These are phyloP conservation scores for Hyphodiscus hymeniophilus DNA, from an alignment of 495 filamentous ascomycete species.

Conservation along the genomic window DNA sequence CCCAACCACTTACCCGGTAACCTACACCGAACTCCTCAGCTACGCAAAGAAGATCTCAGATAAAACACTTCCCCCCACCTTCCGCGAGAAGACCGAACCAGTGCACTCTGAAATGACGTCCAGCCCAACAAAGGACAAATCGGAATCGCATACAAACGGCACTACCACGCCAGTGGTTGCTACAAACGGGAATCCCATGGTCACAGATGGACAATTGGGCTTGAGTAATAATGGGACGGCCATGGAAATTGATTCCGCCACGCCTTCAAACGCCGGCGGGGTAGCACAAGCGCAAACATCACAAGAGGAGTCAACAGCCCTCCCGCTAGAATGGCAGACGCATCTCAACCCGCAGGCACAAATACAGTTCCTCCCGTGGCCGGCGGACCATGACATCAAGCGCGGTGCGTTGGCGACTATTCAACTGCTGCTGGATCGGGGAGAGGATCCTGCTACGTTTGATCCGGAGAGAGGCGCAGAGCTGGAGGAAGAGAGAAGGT, in stretches of 20 bases:
- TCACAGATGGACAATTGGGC: background rate
- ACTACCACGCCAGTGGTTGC: constrained; percentile 12
- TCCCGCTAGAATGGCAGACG: constrained; percentile 1
- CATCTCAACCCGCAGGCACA: constrained; percentile 16
- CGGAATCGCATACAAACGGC: constrained; percentile 19
- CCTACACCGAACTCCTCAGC: constrained; percentile 56
- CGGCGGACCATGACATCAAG: constrained; percentile 52
- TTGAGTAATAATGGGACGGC: constrained; percentile 2
- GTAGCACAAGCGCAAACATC: constrained; percentile 6
- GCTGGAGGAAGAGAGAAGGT: constrained; percentile 34
- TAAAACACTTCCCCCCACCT: constrained; percentile 61
- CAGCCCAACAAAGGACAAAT: constrained; percentile 17
- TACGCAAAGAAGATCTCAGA: constrained; percentile 68
- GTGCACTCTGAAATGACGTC: constrained; percentile 19
- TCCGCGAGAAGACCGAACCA: constrained; percentile 19
- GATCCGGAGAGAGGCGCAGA: constrained; percentile 42
- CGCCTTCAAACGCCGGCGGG: background rate
- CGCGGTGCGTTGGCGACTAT: constrained; percentile 53
- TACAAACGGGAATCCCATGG: constrained; percentile 4
- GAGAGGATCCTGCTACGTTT: constrained; percentile 46
- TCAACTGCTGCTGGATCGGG: constrained; percentile 46
- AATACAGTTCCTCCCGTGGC: constrained; percentile 60
- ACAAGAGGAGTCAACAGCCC: constrained; percentile 4
- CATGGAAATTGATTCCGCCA: constrained; percentile 14
- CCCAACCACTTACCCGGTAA: constrained; percentile 31